These are phyloP conservation scores for Nitzschia sp. DNA, from an alignment of 108 stramenopile species.

Conservation along the genomic window DNA sequence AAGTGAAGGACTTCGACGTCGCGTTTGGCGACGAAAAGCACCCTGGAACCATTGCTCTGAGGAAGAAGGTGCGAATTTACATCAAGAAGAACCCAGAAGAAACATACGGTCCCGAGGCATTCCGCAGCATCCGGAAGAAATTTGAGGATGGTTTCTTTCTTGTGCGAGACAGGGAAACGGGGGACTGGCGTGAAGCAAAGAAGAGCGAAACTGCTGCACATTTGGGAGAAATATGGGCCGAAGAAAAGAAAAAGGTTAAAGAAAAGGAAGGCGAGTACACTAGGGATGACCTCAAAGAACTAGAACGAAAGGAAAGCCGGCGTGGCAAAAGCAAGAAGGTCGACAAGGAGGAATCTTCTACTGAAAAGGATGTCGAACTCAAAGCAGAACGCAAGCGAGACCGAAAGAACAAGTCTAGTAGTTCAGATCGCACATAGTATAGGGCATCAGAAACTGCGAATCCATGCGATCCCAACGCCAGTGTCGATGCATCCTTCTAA, in stretches of 20 bases:
- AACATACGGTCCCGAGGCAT: slow-evolving; percentile 2
- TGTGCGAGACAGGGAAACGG: neutral
- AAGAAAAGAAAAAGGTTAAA: neutral
- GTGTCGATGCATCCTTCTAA: too few relatives aligned
- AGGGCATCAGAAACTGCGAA: too few relatives aligned
- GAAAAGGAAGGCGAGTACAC: neutral
- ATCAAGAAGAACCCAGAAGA: neutral
- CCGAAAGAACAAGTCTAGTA: too few relatives aligned
- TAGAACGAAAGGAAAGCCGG: neutral
- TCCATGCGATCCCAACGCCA: too few relatives aligned
- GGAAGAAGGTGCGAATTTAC: neutral
- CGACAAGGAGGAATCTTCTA: too few relatives aligned
- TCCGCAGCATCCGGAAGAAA: neutral
- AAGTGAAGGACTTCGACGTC: neutral
- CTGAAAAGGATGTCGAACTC: too few relatives aligned
- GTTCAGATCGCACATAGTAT: too few relatives aligned
- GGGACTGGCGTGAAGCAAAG: neutral
- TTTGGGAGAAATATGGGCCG: slow-evolving; percentile 1
- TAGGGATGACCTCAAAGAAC: neutral
- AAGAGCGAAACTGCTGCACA: neutral
- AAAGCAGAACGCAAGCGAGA: too few relatives aligned
- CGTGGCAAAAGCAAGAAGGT: neutral
- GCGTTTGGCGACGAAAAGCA: slow-evolving; percentile 2
- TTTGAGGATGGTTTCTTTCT: slow-evolving; percentile 5
- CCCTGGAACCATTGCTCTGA: neutral